phyloP scores from a whole-genome alignment of 495 filamentous ascomycete species.

The Geopyxis carbonaria region DNA sequence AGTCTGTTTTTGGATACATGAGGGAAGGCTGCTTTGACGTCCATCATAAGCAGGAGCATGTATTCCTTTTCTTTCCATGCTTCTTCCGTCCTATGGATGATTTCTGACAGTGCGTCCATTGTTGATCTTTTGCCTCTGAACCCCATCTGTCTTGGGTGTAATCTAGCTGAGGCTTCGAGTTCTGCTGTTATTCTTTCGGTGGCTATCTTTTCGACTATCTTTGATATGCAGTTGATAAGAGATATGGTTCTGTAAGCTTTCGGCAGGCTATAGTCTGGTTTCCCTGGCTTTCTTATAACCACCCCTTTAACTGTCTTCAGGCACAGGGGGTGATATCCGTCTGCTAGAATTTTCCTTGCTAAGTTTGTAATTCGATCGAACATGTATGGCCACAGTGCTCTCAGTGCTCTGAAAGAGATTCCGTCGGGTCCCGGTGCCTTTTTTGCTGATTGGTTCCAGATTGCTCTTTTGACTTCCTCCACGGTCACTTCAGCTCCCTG shows the following conservation, averaged over 20 bases:
- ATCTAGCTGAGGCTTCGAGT: background rate
- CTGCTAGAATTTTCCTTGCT: no score
- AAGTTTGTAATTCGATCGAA: no score
- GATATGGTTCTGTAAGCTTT: slow-evolving; percentile 24
- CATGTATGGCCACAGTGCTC: no score
- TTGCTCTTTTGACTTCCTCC: no score
- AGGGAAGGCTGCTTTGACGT: background rate
- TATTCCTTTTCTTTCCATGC: background rate
- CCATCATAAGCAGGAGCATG: background rate
- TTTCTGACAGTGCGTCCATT: background rate
- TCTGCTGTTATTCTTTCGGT: background rate
- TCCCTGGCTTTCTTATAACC: slow-evolving; percentile 16
- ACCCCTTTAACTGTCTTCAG: slow-evolving; percentile 4
- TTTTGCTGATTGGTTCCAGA: no score
- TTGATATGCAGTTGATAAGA: slow-evolving; percentile 23
- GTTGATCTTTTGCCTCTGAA: background rate
- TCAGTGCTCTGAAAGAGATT: no score
- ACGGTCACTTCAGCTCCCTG: no score
- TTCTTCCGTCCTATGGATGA: background rate
- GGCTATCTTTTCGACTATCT: slow-evolving; percentile 6
- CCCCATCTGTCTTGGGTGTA: background rate
- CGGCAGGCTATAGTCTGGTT: slow-evolving; percentile 10
- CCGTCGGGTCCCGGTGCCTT: no score
- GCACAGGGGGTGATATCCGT: no score
- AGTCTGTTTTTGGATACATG: background rate